Percentiles rank a stretch among this genome's conserved stretches.
Conservation (phyloP, 2,329 filamentous ascomycete species). For the Alternaria brassicae region DNA sequence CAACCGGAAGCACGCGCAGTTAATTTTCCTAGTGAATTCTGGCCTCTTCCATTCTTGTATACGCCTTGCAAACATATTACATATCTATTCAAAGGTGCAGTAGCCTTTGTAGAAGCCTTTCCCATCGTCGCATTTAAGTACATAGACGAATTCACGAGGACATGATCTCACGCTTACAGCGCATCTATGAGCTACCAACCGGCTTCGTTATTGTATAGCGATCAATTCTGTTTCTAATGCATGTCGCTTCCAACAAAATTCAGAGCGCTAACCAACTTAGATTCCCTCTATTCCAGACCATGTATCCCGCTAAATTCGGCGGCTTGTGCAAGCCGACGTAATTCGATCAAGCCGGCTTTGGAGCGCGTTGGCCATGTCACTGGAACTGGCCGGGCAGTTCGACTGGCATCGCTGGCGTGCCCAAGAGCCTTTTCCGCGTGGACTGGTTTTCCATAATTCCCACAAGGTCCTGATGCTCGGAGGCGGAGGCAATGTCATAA, state of each 20-base stretch:
- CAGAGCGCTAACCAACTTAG: neutral
- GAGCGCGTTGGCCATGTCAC: neutral
- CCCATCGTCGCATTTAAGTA: slow-evolving; percentile 7
- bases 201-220: slow-evolving; percentile 4
- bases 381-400: slow-evolving; percentile 13
- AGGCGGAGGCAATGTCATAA: slow-evolving; percentile 25
- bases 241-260: neutral
- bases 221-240: neutral
- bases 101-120: neutral
- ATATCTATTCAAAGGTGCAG: neutral
- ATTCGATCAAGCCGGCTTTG: neutral
- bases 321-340: neutral
- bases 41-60: neutral
- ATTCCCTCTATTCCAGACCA: neutral
- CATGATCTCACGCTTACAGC: neutral
- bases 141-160: slow-evolving; percentile 10
- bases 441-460: slow-evolving; percentile 15
- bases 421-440: slow-evolving; percentile 18
- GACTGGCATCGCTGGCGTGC: slow-evolving; percentile 15
- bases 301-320: neutral
- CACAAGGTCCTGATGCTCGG: slow-evolving; percentile 27
- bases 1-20: neutral
- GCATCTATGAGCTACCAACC: neutral
- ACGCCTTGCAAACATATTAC: neutral
- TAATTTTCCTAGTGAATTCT: neutral